phyloP scores from a whole-genome alignment of 2,329 filamentous ascomycete genomes.

The Verticillium dahliae region DNA sequence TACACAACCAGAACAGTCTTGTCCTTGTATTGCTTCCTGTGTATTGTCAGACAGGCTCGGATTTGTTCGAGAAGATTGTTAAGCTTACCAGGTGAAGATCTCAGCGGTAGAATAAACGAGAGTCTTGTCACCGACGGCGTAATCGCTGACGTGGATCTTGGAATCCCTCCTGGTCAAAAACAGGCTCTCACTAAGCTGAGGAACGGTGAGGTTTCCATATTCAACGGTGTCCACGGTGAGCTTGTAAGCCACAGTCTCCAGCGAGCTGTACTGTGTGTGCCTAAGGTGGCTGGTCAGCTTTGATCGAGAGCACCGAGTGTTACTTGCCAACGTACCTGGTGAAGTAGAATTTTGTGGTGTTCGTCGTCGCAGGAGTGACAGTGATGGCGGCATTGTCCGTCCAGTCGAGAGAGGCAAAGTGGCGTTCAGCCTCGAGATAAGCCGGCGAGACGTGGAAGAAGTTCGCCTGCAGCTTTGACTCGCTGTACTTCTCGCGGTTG shows the following conservation, averaged over 20 bases:
- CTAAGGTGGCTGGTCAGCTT: slow-evolving; percentile 25
- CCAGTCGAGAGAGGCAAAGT: slow-evolving; percentile 15
- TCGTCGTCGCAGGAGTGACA: slow-evolving; percentile 51
- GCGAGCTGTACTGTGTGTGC: slow-evolving; percentile 54
- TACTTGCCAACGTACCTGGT: slow-evolving; percentile 23
- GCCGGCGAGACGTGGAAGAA: slow-evolving; percentile 63
- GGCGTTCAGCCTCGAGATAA: slow-evolving; percentile 53
- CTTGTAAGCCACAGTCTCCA: slow-evolving; percentile 50
- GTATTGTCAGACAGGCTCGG: background rate
- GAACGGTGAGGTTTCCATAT: slow-evolving; percentile 43
- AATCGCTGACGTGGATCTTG: slow-evolving; percentile 58
- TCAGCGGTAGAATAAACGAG: slow-evolving; percentile 63
- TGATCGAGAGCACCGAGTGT: background rate
- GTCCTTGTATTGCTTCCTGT: slow-evolving; percentile 47
- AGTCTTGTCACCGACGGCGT: slow-evolving; percentile 47
- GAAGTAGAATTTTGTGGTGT: slow-evolving; percentile 51
- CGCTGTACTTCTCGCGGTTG: slow-evolving; percentile 64
- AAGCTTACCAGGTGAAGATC: slow-evolving; percentile 47
- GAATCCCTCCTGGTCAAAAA: slow-evolving; percentile 54
- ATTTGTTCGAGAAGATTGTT: no score
- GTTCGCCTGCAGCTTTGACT: slow-evolving; percentile 64
- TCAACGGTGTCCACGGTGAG: slow-evolving; percentile 49
- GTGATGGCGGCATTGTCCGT: slow-evolving; percentile 38
- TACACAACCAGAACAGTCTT: slow-evolving; percentile 56
- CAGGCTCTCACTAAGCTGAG: slow-evolving; percentile 46